Percentiles rank a stretch among this genome's conserved stretches.
Conservation (phyloP, 768 basidiomycete species). For the Suillus bovinus region DNA sequence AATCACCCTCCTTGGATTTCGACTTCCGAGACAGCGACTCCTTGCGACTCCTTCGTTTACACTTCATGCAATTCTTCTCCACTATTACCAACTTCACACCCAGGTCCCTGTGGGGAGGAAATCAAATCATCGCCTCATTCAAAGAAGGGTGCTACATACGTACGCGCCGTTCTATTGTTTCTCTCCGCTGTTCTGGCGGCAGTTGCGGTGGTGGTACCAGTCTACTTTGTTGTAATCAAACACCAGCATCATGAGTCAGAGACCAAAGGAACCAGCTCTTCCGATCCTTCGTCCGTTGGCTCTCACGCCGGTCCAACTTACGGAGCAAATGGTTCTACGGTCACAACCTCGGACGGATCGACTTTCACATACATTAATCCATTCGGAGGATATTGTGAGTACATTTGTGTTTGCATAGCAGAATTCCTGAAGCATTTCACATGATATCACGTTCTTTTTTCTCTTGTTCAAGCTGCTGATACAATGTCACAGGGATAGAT, state of each 20-base stretch:
- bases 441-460: background rate
- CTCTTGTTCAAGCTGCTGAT: conserved; percentile 7
- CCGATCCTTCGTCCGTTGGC: background rate
- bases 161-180: background rate
- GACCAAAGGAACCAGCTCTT: background rate
- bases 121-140: background rate
- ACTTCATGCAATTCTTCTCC: background rate
- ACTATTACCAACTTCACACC: background rate
- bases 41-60: background rate
- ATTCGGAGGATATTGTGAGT: conserved; percentile 74
- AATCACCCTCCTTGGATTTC: background rate
- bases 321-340: conserved; percentile 60
- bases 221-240: conserved; percentile 4
- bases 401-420: background rate
- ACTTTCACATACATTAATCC: conserved; percentile 77
- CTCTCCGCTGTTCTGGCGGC: background rate
- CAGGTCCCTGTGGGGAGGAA: background rate
- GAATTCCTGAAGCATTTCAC: background rate
- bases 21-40: background rate
- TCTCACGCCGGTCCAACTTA: background rate
- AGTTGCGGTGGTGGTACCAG: background rate
- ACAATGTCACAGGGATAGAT: conserved; percentile 50
- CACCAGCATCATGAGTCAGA: background rate
- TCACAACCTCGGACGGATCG: conserved; percentile 65
- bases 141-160: background rate